Conservation (phyloP, 345 rosid species). For the Combretum micranthum region DNA sequence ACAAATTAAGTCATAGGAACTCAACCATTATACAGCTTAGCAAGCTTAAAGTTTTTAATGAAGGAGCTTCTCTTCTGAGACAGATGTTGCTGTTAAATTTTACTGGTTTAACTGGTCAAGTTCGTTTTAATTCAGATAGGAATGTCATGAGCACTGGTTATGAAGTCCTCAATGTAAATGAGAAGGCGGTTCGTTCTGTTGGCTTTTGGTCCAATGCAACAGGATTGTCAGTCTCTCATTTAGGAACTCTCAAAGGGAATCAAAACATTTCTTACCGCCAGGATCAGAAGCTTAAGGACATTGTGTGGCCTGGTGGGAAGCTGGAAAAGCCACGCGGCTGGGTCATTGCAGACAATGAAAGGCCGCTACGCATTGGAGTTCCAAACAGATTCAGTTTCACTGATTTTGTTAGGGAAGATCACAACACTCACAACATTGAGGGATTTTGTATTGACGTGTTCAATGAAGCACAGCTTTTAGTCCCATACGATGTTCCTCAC, state of each 20-base stretch:
- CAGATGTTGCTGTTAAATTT: slow-evolving; percentile 55
- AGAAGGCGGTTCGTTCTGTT: slow-evolving; percentile 33
- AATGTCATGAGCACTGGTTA: slow-evolving; percentile 43
- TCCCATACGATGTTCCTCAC: slow-evolving; percentile 72
- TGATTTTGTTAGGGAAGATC: slow-evolving; percentile 53
- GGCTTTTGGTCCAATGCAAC: slow-evolving; percentile 62
- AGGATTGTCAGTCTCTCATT: slow-evolving; percentile 50
- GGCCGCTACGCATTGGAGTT: slow-evolving; percentile 66
- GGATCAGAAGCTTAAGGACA: slow-evolving; percentile 39
- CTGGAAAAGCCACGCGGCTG: slow-evolving; percentile 72
- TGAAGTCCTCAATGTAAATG: slow-evolving; percentile 63
- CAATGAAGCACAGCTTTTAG: slow-evolving; percentile 48
- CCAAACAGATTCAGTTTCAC: slow-evolving; percentile 76
- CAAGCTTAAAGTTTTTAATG: slow-evolving; percentile 50
- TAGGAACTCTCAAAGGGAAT: slow-evolving; percentile 25
- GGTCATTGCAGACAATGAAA: slow-evolving; percentile 55
- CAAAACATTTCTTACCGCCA: slow-evolving; percentile 15
- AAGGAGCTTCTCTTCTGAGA: slow-evolving; percentile 39
- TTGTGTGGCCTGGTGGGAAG: slow-evolving; percentile 85
- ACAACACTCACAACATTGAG: slow-evolving; percentile 33
- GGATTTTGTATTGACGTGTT: slow-evolving; percentile 85
- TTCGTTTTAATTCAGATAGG: slow-evolving; percentile 46
- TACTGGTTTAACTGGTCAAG: slow-evolving; percentile 65
- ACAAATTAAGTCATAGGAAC: slow-evolving; percentile 21
- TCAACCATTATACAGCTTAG: slow-evolving; percentile 30